Conservation (phyloP, 2,329 filamentous ascomycete species). For the Herpotrichia juniperi region DNA sequence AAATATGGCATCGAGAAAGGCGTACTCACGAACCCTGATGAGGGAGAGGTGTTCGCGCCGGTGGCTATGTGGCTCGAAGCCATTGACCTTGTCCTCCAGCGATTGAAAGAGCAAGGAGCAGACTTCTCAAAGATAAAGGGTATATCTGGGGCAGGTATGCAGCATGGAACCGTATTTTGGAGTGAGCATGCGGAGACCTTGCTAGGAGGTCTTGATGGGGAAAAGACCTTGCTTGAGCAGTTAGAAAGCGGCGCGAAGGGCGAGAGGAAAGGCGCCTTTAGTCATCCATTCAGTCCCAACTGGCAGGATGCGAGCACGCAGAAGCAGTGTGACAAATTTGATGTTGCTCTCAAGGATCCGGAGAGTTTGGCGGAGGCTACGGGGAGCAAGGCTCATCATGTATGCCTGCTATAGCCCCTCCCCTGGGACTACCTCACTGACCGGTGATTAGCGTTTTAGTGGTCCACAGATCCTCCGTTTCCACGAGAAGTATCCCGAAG, state of each 20-base stretch:
- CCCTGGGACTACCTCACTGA: slow-evolving; percentile 50
- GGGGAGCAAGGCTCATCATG: slow-evolving; percentile 93
- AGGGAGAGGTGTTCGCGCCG: slow-evolving; percentile 90
- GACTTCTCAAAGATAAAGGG: slow-evolving; percentile 78
- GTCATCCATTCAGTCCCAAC: slow-evolving; percentile 88
- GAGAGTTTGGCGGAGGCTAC: slow-evolving; percentile 77
- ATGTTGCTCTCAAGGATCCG: slow-evolving; percentile 69
- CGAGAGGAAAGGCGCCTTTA: slow-evolving; percentile 66
- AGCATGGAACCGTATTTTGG: slow-evolving; percentile 98
- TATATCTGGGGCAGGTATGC: slow-evolving; percentile 91
- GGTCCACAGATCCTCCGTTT: slow-evolving; percentile 96
- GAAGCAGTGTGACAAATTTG: slow-evolving; percentile 87
- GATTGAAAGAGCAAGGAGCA: slow-evolving; percentile 71
- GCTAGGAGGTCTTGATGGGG: slow-evolving; percentile 65
- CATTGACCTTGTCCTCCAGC: slow-evolving; percentile 80
- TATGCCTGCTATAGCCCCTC: slow-evolving; percentile 65
- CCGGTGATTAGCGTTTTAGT: slow-evolving; percentile 75
- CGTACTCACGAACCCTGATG: slow-evolving; percentile 78
- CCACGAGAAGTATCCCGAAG: slow-evolving; percentile 76
- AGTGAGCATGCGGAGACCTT: slow-evolving; percentile 69
- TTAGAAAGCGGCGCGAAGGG: slow-evolving; percentile 55
- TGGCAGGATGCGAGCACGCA: slow-evolving; percentile 99
- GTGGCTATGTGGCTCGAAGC: slow-evolving; percentile 95
- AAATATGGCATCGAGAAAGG: slow-evolving; percentile 79
- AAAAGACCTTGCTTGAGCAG: slow-evolving; percentile 72